Evolutionary conservation across 176 grass and related monocot species (phyloP), one percentile per base, ranked within the genome.

Genomic region (Aegilops umbellulata): DNA sequence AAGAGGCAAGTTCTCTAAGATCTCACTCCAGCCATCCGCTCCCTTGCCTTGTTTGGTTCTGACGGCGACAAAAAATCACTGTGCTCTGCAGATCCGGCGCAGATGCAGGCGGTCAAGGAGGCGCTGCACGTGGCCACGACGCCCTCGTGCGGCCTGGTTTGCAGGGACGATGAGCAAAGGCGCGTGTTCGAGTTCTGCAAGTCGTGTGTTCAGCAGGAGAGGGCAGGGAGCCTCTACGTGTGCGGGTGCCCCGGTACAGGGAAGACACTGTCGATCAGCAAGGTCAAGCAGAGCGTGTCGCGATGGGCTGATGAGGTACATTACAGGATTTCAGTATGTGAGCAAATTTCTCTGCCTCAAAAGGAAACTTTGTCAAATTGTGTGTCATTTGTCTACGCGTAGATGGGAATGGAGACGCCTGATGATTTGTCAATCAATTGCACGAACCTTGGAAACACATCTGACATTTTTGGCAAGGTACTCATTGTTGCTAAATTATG

Each of bases 401-500:
- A 99, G 97, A 78, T 85, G 62, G 85, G 87, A 66, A 68, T 86
- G 87, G 82, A 91, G 84, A 78, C 80, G 78, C 94, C 90, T 78
- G 94, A 99, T 83, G 44, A 75, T 4, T 86, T 99, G 82, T 66
- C 87, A 47, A 94, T 99, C 55, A 99, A 94, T 86, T 99, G 97
- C 83, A 94, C 97, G 64, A 91, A 84, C 90, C 78, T 99, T 67
- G 83, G 80, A 44, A 96, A 76, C 36, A 93, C 92, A 61, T 82
- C 87, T 16, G 90, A 93, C 14, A 96, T 99, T 90, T 99, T 99
- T 88, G 74, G 76, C 49, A 96, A 94, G 97, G 97, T 99, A 88
- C n/a, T 16, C 34, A 76, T 64, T 60, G 27, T 47, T 70, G 34
- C 51, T 12, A 23, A 69, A 69, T 51, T 71, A 73, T 69, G 19